These are phyloP conservation scores for Cercospora nicotianae DNA, from an alignment of 2,329 filamentous ascomycete species.

Conservation along the genomic window DNA sequence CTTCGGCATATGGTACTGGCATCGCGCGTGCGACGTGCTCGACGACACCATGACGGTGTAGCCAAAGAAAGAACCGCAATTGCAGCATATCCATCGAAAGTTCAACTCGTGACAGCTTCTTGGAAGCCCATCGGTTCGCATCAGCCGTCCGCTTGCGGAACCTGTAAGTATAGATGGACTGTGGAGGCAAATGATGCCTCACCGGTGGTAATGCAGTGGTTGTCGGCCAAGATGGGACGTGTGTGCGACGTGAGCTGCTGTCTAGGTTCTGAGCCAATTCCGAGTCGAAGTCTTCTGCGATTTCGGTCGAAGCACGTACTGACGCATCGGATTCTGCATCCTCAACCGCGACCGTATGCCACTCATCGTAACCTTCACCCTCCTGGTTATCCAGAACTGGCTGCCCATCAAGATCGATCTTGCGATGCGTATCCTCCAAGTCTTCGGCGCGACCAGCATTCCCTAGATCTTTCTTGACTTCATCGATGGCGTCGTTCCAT, in stretches of 20 bases:
- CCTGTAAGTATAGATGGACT: constrained; percentile 48
- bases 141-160: constrained; percentile 36
- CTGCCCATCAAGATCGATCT: not conserved
- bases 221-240: constrained; percentile 38
- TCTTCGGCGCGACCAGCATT: not conserved
- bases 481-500: constrained; percentile 62
- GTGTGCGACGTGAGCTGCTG: constrained; percentile 13
- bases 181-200: constrained; percentile 40
- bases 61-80: constrained; percentile 37
- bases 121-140: constrained; percentile 40
- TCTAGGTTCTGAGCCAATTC: constrained; percentile 28
- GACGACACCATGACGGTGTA: constrained; percentile 24
- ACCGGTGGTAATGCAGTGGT: constrained; percentile 41
- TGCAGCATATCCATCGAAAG: constrained; percentile 45
- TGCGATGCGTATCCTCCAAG: not conserved
- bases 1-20: constrained; percentile 28
- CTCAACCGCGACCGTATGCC: not conserved
- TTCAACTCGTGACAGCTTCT: constrained; percentile 47
- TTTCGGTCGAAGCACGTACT: not conserved
- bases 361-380: not conserved
- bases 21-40: constrained; percentile 28
- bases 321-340: not conserved
- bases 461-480: constrained; percentile 53
- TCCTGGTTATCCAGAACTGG: not conserved
- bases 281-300: constrained; percentile 18